phyloP scores from a whole-genome alignment of 2,329 filamentous ascomycete genomes.

The Plenodomus lindquistii region DNA sequence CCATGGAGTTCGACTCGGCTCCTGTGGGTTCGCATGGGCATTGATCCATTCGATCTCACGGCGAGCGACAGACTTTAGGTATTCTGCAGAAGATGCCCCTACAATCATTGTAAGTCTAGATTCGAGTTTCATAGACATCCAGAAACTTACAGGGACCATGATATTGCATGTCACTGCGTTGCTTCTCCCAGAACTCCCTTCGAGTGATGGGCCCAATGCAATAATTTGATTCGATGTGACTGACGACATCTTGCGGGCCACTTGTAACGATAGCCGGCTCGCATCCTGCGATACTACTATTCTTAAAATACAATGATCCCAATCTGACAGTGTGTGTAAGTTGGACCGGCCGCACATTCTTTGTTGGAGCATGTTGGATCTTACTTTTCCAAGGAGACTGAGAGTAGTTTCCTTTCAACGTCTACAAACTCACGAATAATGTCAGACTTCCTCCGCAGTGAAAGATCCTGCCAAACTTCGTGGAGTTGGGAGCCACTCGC shows the following conservation, averaged over 20 bases:
- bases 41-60: constrained; percentile 43
- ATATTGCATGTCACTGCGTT: constrained; percentile 26
- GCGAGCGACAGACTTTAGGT: constrained; percentile 33
- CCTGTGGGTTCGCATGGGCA: constrained; percentile 25
- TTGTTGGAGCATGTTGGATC: constrained; percentile 21
- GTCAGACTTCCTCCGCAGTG: constrained; percentile 18
- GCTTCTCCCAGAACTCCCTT: constrained; percentile 28
- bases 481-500: constrained; percentile 28
- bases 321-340: constrained; percentile 18
- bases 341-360: constrained; percentile 13
- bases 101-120: constrained; percentile 8
- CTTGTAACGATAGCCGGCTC: constrained; percentile 25
- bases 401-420: constrained; percentile 36
- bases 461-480: constrained; percentile 27
- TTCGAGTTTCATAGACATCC: background rate
- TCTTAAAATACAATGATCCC: constrained; percentile 27
- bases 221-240: constrained; percentile 19
- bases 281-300: constrained; percentile 34
- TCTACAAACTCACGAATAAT: constrained; percentile 32
- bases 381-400: constrained; percentile 32
- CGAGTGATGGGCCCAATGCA: constrained; percentile 28
- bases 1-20: constrained; percentile 31
- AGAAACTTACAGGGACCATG: constrained; percentile 28
- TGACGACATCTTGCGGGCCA: constrained; percentile 18
- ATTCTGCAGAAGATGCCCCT: constrained; percentile 29